A percentile compares a stretch with the other conserved stretches of the same genome.
Conservation (phyloP, 257 asterid genomes). For the Ehretia macrophylla region DNA sequence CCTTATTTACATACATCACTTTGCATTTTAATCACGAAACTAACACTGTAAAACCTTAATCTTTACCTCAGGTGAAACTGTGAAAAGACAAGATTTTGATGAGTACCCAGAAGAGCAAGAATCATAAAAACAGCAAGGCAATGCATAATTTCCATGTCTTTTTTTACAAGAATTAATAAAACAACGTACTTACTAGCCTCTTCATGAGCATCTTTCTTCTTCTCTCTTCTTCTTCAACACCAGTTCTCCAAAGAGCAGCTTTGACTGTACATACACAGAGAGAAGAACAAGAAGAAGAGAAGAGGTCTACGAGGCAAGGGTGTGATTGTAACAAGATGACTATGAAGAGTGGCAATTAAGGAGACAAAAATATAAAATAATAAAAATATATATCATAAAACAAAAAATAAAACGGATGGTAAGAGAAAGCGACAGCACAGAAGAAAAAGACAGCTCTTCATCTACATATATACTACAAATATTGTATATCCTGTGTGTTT, state of each 20-base stretch:
- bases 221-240: conserved; percentile 34
- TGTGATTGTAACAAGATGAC: conserved; percentile 55
- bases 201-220: conserved; percentile 45
- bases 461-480: conserved; percentile 19
- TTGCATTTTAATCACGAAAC: background rate
- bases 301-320: conserved; percentile 14
- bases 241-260: conserved; percentile 40
- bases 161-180: background rate
- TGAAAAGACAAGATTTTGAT: background rate
- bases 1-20: background rate
- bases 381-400: background rate
- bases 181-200: conserved; percentile 99
- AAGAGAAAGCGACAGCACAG: conserved; percentile 70
- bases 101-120: background rate
- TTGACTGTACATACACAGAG: conserved; percentile 19
- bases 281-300: conserved; percentile 27
- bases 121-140: background rate
- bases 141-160: too few relatives aligned
- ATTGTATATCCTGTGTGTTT: conserved; percentile 14
- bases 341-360: conserved; percentile 62
- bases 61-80: background rate
- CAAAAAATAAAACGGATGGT: conserved; percentile 32
- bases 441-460: conserved; percentile 56
- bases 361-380: conserved; percentile 25
- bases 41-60: background rate